Conservation (phyloP, 2,329 filamentous ascomycete genomes). For the Fusarium nygamai region DNA sequence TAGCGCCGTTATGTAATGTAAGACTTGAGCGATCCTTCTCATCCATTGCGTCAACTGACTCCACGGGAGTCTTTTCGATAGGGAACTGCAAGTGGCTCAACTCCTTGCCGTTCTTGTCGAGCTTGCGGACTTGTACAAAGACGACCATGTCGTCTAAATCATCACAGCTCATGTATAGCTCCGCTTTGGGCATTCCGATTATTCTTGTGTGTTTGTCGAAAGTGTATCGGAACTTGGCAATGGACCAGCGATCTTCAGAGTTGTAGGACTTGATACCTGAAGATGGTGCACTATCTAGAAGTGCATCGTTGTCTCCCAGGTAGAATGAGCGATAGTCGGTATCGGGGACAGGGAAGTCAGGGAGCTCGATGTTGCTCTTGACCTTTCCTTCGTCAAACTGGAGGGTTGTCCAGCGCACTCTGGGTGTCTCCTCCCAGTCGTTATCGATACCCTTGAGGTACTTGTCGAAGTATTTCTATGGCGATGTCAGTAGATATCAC, state of each 20-base stretch:
- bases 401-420: slow-evolving; percentile 32
- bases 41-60: neutral
- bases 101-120: slow-evolving; percentile 10
- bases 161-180: slow-evolving; percentile 31
- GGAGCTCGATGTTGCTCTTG: slow-evolving; percentile 22
- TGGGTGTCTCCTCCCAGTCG: slow-evolving; percentile 36
- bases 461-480: slow-evolving; percentile 32
- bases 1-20: slow-evolving; percentile 11
- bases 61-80: slow-evolving; percentile 8
- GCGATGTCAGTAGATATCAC: neutral
- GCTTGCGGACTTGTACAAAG: slow-evolving; percentile 12
- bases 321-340: slow-evolving; percentile 16
- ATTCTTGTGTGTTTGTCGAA: slow-evolving; percentile 20
- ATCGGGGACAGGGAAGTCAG: slow-evolving; percentile 22
- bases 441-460: slow-evolving; percentile 34
- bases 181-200: slow-evolving; percentile 23
- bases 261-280: neutral
- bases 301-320: neutral
- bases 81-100: slow-evolving; percentile 17
- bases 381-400: slow-evolving; percentile 35
- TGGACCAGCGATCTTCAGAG: slow-evolving; percentile 29
- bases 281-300: neutral
- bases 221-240: slow-evolving; percentile 25
- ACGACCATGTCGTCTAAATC: slow-evolving; percentile 18
- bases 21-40: slow-evolving; percentile 16